Evolutionary conservation across 306 rosid genomes (phyloP), one percentile per base, ranked within the genome.

Genomic region (Aeschynomene evenia): DNA sequence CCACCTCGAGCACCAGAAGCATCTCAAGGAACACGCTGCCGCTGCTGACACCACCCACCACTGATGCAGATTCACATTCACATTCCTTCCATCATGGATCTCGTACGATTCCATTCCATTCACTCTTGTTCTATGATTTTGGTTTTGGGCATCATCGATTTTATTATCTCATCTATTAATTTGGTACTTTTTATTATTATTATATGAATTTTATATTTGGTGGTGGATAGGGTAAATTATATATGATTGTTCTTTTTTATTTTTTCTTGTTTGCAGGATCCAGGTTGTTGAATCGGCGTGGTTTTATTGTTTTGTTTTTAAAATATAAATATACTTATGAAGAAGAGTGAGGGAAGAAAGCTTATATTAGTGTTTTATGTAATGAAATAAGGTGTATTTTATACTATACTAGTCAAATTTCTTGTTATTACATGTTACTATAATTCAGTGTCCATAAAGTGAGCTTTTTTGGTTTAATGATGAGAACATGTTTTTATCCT

Each of bases 1-100:
- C 68, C 96, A 89, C 63, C 95, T 88, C 55, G 89, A 64, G 70
- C 98, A 88, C 73, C 77, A 22, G 74, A 78, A 43, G 71, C 66
- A 83, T 31, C 16, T 6, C 46, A 3, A 40, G 46, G 46, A 40
- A 40, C 46, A 40, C 91, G 84, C 78, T 88, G 89, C 49, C 91
- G 83, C 68, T 91, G 79, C n/a, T 12, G 51, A 19, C 50, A 12
- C 19, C 7, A 1, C 18, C 51, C 1, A 5, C 9, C 60, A 81
- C 73, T 79, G 73, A 73, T 57, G 22, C 56, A 24, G 39, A 7
- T 7, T 34, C 5, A 34, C 39, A 7, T 7, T 34, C 39, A 5
- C 39, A 34, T 28, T 28, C 31, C 3, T 28, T 28, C 0, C 0
- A 5, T 34, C 7, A 7, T 37, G 42, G 42, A 37, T 37, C 42